A percentile compares a stretch with the other conserved stretches of the same genome.
phyloP scores from a whole-genome alignment of 2,329 filamentous ascomycete species.

The Teratosphaeria pseudoeucalypti region DNA sequence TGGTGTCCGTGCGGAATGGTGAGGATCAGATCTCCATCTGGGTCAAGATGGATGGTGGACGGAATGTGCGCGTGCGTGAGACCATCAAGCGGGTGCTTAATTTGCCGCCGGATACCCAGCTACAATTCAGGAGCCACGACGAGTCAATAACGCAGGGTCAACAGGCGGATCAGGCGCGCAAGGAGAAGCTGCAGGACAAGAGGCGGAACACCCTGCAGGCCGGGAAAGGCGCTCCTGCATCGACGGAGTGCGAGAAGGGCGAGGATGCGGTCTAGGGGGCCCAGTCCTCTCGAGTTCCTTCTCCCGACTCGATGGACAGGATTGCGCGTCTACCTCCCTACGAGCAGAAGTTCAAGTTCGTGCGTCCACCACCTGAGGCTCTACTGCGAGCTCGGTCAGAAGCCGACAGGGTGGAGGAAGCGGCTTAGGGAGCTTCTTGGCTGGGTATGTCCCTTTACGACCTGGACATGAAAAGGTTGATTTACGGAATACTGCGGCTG shows the following conservation, averaged over 20 bases:
- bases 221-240: slow-evolving; percentile 7
- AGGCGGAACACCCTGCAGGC: slow-evolving; percentile 28
- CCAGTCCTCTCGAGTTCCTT: background rate
- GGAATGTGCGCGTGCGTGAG: slow-evolving; percentile 96
- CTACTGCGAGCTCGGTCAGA: background rate
- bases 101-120: slow-evolving; percentile 78
- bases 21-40: slow-evolving; percentile 97
- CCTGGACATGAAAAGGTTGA: background rate
- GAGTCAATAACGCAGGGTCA: slow-evolving; percentile 88
- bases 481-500: background rate
- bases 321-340: background rate
- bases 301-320: background rate
- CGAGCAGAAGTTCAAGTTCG: background rate
- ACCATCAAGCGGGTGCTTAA: slow-evolving; percentile 84
- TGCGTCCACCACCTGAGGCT: background rate
- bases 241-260: background rate
- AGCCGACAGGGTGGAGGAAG: background rate
- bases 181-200: slow-evolving; percentile 58
- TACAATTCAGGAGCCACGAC: slow-evolving; percentile 94
- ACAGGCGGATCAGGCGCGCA: slow-evolving; percentile 81
- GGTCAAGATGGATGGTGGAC: slow-evolving; percentile 85
- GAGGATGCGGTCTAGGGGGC: background rate
- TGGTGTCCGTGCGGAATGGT: slow-evolving; percentile 85
- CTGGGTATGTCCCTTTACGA: background rate
- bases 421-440: background rate